Evolutionary conservation across 768 basidiomycete genomes (phyloP), one percentile per base, ranked within the genome.

Genomic region (Lepiota venenata): DNA sequence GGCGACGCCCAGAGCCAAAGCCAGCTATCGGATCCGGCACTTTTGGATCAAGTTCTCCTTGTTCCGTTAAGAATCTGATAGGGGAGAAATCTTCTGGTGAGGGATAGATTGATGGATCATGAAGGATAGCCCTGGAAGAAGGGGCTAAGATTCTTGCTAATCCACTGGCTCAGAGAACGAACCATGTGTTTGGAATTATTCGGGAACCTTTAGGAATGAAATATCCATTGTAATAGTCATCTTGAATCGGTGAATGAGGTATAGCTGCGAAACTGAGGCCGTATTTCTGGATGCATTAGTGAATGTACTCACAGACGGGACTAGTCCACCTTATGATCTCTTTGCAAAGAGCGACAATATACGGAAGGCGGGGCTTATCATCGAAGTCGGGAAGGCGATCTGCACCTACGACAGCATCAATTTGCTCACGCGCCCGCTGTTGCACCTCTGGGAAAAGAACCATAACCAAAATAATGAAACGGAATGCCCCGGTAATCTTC

Each of bases 151-250:
- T 25, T 5, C n/a, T 5, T 5, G 25, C 5, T 25, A 25, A 25
- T 5, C 25, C 25, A 25, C 25, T 25, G 25, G 5, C 16, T 22
- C 2, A 9, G 16, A 4, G 25, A 18, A 9, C 46, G 41, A 45
- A 70, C 74, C 69, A 70, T 18, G 64, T 61, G 55, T 75, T 71
- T 14, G 61, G 52, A 15, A 72, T 52, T 2, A 70, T 56, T 41
- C 67, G 58, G 1, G 69, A 60, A n/a, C 66, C 64, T 58, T 67
- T 65, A 20, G 68, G 65, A 38, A 69, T 61, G 37, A 58, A 49
- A 57, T 65, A 68, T 2, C 70, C 68, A 6, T 66, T 55, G 52
- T 71, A 67, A 29, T 62, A 60, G 41, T 70, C 67, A 36, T 70
- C 69, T 29, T 61, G 53, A 51, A 64, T 63, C 27, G 65, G 35